These are phyloP conservation scores for Phytophthora constricta DNA, from an alignment of 352 stramenopile species.

Conservation along the genomic window DNA sequence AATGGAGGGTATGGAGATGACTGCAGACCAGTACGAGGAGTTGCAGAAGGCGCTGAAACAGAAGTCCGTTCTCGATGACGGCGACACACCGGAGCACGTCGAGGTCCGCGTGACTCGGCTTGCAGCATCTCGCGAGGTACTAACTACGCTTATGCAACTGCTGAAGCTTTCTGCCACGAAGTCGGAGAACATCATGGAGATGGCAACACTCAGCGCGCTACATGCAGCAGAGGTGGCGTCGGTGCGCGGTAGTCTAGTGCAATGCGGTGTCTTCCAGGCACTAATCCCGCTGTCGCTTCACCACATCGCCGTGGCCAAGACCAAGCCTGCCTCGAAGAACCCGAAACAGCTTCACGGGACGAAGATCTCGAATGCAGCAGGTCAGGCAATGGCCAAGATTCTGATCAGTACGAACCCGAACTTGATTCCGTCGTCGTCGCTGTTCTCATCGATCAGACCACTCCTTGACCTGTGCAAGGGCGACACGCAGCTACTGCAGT, in stretches of 20 bases:
- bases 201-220: constrained; percentile 73
- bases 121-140: constrained; percentile 52
- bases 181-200: constrained; percentile 80
- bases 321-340: constrained; percentile 35
- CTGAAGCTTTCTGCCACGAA: constrained; percentile 79
- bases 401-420: constrained; percentile 97
- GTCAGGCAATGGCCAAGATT: constrained; percentile 95
- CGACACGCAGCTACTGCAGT: constrained; percentile 91
- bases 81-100: constrained; percentile 86
- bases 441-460: constrained; percentile 82
- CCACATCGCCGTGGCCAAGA: constrained; percentile 37
- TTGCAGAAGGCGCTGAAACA: constrained; percentile 94
- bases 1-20: constrained; percentile 97
- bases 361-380: constrained; percentile 88
- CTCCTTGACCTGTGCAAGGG: constrained; percentile 95
- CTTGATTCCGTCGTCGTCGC: constrained; percentile 78
- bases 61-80: constrained; percentile 93
- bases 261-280: constrained; percentile 80
- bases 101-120: constrained; percentile 63
- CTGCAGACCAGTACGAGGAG: constrained; percentile 98
- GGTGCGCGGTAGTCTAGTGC: constrained; percentile 78
- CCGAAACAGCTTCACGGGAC: constrained; percentile 73
- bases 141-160: constrained; percentile 82
- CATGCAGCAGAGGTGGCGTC: constrained; percentile 69
- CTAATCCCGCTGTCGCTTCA: constrained; percentile 72